A percentile compares a stretch with the other conserved stretches of the same genome.
These are phyloP conservation scores for Pseudozyma sp. DNA, from an alignment of 1,284 basidiomycete genomes.

Conservation along the genomic window DNA sequence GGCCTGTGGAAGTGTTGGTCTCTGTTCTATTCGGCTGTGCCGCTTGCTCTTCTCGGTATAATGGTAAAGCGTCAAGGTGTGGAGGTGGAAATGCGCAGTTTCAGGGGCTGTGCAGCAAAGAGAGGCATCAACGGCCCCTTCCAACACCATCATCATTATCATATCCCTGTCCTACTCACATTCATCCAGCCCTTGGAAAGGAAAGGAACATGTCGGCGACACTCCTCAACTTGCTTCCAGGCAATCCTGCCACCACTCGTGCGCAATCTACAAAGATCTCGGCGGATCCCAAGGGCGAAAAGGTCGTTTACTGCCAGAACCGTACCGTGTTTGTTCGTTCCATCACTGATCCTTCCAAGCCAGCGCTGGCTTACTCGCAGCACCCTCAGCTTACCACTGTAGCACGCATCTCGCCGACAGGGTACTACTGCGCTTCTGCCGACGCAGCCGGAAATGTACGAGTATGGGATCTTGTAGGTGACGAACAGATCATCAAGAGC, in stretches of 20 bases:
- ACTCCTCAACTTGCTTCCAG: conserved; percentile 33
- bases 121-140: conserved; percentile 1
- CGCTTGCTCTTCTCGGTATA: not conserved
- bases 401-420: conserved; percentile 90
- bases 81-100: not conserved
- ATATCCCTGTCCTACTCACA: not conserved
- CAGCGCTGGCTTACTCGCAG: conserved; percentile 75
- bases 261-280: conserved; percentile 84
- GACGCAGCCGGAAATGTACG: conserved; percentile 72
- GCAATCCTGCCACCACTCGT: conserved; percentile 70
- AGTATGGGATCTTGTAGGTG: conserved; percentile 92
- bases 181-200: not conserved
- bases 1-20: conserved; percentile 2
- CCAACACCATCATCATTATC: not conserved
- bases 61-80: not conserved
- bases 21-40: conserved; percentile 1
- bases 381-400: conserved; percentile 88
- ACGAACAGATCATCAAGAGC: conserved; percentile 84
- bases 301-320: conserved; percentile 84
- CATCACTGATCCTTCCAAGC: conserved; percentile 70
- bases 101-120: conserved; percentile 12
- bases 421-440: conserved; percentile 89
- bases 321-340: conserved; percentile 75
- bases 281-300: conserved; percentile 77
- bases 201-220: conserved; percentile 48